Evolutionary conservation across 257 asterid species (phyloP), one percentile per base, ranked within the genome.

Genomic region (Rubia yunnanensis): DNA sequence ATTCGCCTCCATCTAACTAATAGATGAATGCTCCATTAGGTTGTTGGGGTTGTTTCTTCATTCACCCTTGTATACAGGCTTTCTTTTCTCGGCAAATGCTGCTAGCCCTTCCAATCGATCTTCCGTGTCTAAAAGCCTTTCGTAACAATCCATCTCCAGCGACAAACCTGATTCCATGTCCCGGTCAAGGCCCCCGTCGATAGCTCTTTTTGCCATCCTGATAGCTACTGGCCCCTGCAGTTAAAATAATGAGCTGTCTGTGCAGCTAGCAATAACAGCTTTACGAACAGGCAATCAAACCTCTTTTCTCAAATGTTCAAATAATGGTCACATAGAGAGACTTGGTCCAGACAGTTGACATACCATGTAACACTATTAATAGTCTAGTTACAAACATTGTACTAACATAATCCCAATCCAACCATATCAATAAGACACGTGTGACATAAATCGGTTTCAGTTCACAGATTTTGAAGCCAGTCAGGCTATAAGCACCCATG

Each of bases 41-140:
- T 34, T 34, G 38, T 38, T 9, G 10, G 15, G 46, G 3, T 41
- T 63, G 50, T 31, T 17, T 35, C 55, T 70, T 84, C 73, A 92
- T 76, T 87, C 81, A 46, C 98, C 98, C 44, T 31, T 80, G 58
- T 85, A 92, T 52, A 52, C 80, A 27, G 98, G 98, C 74, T 73
- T 87, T 70, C 98, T 82, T 73, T 78, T 87, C 87, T 89, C 95
- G 14, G 94, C 87, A 78, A 87, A 92, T 23, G 98, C 97, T 23
- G 91, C 91, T 44, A 92, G 76, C 65, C 97, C 98, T 80, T 92
- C 98, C 77, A 92, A 55, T 0, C 97, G 94, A 82, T 92, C 98
- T 65, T 81, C 76, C 10, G 95, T 89, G 80, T 79, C 80, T 83
- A 92, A 50, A 27, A 80, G 75, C 72, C 80, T 80, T 34, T 74